phyloP scores from a whole-genome alignment of 1,284 basidiomycete species.

The Mycocalia duriaeana region DNA sequence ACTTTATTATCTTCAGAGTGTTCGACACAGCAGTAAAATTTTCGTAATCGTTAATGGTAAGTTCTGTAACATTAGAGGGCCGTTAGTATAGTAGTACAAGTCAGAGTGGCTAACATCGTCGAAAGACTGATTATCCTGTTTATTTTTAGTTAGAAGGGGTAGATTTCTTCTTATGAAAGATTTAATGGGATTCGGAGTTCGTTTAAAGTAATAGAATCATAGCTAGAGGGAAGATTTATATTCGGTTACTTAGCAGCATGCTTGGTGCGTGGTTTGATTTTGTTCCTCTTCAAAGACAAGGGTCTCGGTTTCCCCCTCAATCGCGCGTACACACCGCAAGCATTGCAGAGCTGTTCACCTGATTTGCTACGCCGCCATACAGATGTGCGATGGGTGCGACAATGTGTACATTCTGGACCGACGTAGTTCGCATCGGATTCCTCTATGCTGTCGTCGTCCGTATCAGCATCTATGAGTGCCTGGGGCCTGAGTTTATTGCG shows the following conservation, averaged over 20 bases:
- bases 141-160: too few relatives aligned
- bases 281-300: constrained; percentile 39
- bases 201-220: neutral
- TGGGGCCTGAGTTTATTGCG: constrained; percentile 42
- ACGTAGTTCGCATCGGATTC: constrained; percentile 31
- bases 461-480: constrained; percentile 45
- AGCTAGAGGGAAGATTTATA: neutral
- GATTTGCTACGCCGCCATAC: constrained; percentile 45
- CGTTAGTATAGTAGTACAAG: too few relatives aligned
- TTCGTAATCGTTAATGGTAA: too few relatives aligned
- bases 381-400: constrained; percentile 41
- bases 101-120: too few relatives aligned
- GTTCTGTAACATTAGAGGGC: too few relatives aligned
- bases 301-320: constrained; percentile 41
- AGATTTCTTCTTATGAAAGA: neutral
- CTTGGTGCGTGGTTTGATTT: constrained; percentile 42
- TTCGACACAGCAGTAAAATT: too few relatives aligned
- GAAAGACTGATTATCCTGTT: too few relatives aligned
- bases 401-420: constrained; percentile 44
- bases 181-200: neutral
- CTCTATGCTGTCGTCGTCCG: constrained; percentile 31
- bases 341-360: constrained; percentile 45
- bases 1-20: too few relatives aligned
- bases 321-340: constrained; percentile 44
- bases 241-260: constrained; percentile 22